phyloP scores from a whole-genome alignment of 768 basidiomycete genomes.

The Pleurotus sapidus region DNA sequence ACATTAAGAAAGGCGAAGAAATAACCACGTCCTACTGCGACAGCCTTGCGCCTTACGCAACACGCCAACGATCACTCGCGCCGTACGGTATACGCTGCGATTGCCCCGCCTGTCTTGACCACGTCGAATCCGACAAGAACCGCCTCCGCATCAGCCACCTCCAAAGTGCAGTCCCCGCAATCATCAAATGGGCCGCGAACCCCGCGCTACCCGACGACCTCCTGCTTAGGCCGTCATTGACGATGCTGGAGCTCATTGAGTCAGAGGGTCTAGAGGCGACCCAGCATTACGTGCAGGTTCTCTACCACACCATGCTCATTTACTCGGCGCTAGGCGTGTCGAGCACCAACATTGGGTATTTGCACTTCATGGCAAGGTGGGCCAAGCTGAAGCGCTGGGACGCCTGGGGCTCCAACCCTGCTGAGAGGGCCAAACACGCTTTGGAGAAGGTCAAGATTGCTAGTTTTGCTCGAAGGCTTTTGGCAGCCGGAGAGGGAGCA shows the following conservation, averaged over 20 bases:
- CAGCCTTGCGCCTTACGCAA: conserved; percentile 7
- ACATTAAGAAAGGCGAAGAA: conserved; percentile 29
- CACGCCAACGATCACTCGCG: conserved; percentile 21
- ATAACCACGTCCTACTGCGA: conserved; percentile 26
- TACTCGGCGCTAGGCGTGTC: background rate
- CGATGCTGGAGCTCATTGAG: background rate
- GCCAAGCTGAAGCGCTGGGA: background rate
- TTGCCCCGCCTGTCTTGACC: conserved; percentile 14
- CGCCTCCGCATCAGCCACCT: no score
- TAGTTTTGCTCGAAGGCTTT: no score
- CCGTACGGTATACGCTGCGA: conserved; percentile 30
- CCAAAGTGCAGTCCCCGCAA: background rate
- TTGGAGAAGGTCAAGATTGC: no score
- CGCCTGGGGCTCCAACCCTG: no score
- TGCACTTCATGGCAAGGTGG: background rate
- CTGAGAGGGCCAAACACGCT: no score
- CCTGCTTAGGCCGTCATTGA: background rate
- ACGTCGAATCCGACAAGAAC: background rate
- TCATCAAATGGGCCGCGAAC: background rate
- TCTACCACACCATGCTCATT: background rate
- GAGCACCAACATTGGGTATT: background rate
- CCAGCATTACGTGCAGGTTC: background rate
- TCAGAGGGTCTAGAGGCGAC: background rate
- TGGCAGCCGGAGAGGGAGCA: no score
- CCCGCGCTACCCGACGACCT: background rate